These are phyloP conservation scores for Umbelopsis sp. DNA, from an alignment of 192 early-diverging fungal genomes.

Conservation along the genomic window DNA sequence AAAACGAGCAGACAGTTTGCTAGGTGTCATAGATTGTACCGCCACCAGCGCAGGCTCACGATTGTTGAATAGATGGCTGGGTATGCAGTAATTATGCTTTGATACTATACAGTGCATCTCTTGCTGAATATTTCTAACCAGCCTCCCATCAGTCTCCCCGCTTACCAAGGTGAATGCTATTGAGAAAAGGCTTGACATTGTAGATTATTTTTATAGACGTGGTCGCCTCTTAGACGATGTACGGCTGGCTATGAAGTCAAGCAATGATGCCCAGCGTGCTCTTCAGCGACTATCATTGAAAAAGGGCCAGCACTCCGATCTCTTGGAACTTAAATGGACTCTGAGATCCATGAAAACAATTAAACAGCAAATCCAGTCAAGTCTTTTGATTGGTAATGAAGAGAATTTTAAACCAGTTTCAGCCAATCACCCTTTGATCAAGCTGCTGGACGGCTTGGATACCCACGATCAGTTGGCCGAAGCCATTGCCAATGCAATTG, in stretches of 20 bases:
- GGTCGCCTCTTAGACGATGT: conserved; percentile 58
- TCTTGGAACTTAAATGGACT: conserved; percentile 61
- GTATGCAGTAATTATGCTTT: conserved; percentile 20
- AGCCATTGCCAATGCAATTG: conserved; percentile 48
- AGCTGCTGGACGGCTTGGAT: conserved; percentile 43
- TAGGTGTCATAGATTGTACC: conserved; percentile 76
- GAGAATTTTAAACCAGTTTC: conserved; percentile 3
- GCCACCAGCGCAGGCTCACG: conserved; percentile 79
- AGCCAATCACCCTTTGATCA: not conserved
- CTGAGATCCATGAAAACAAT: conserved; percentile 55
- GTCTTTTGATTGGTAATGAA: not conserved
- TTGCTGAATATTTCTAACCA: not conserved
- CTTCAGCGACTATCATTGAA: conserved; percentile 72
- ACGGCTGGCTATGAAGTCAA: conserved; percentile 49
- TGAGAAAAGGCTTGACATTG: conserved; percentile 71
- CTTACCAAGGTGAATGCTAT: conserved; percentile 66
- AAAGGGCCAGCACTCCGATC: conserved; percentile 63
- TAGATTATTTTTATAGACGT: conserved; percentile 67
- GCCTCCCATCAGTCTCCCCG: conserved; percentile 58
- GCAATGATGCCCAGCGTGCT: conserved; percentile 69
- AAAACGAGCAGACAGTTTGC: conserved; percentile 61
- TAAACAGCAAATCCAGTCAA: conserved; percentile 33
- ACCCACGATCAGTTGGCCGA: conserved; percentile 43
- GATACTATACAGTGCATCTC: not conserved
- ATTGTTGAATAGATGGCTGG: conserved; percentile 70